Conservation (phyloP, 148 eudicot species). For the Heliamphora exappendiculata region DNA sequence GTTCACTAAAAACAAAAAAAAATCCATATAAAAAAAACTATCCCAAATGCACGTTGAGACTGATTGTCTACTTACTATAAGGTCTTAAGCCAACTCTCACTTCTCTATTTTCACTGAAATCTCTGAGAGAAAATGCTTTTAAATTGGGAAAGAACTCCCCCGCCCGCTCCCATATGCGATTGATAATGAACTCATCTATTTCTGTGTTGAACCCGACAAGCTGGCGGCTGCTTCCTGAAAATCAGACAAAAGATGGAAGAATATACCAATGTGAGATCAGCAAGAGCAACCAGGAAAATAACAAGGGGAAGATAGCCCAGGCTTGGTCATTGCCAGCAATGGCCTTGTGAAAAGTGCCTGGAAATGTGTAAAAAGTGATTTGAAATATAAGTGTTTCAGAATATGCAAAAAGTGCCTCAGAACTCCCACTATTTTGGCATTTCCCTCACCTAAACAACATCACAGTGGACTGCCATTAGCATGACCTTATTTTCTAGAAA, state of each 20-base stretch:
- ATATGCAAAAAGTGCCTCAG: no score
- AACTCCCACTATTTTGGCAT: no score
- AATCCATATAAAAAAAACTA: no score
- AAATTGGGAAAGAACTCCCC: conserved; percentile 68
- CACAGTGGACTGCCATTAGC: no score
- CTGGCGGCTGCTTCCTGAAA: conserved; percentile 91
- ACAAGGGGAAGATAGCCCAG: no score
- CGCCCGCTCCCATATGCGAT: conserved; percentile 72
- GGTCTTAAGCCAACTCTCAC: conserved; percentile 89
- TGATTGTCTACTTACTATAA: conserved; percentile 58
- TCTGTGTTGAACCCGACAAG: conserved; percentile 74
- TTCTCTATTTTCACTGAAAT: conserved; percentile 37
- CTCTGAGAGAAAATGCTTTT: conserved; percentile 40
- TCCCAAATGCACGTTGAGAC: no score
- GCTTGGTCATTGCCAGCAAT: no score
- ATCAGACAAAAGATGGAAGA: conserved; percentile 11
- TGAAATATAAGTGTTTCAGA: no score
- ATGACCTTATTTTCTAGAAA: no score
- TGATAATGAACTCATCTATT: conserved; percentile 42
- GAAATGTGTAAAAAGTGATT: background rate
- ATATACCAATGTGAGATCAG: background rate
- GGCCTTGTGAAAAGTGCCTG: no score
- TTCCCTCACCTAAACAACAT: no score
- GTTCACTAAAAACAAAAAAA: no score
- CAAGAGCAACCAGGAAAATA: background rate